Percentiles rank a stretch among this genome's conserved stretches.
Conservation (phyloP, 495 filamentous ascomycete species). For the Xylaria venustula region DNA sequence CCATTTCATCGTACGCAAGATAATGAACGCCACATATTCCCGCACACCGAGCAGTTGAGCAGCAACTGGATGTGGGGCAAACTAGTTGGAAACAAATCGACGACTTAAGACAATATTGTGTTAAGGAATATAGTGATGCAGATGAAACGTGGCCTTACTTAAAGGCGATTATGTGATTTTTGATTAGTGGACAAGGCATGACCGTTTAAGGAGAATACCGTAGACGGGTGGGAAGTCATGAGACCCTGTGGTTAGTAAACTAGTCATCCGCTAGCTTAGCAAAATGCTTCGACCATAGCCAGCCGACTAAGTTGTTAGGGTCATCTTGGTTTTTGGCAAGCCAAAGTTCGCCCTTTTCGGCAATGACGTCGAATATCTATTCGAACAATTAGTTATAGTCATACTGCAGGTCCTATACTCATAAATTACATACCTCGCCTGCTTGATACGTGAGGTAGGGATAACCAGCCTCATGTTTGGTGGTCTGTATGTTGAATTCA, state of each 20-base stretch:
- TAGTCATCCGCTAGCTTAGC: slow-evolving; percentile 65
- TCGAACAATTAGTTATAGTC: slow-evolving; percentile 7
- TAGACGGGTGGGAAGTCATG: not conserved
- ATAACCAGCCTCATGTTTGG: slow-evolving; percentile 90
- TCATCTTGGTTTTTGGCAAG: slow-evolving; percentile 97
- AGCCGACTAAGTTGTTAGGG: slow-evolving; percentile 70
- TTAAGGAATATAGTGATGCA: not conserved
- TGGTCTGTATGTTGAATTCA: slow-evolving; percentile 91
- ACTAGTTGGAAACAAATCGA: not conserved
- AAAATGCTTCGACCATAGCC: slow-evolving; percentile 99
- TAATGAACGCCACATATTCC: slow-evolving; percentile 14
- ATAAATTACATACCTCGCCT: slow-evolving; percentile 62
- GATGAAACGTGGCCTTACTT: too few relatives aligned
- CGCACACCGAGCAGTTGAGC: not conserved
- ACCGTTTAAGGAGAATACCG: not conserved
- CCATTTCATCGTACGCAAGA: slow-evolving; percentile 13
- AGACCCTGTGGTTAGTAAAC: not conserved
- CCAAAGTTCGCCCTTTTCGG: slow-evolving; percentile 96
- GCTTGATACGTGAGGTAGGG: slow-evolving; percentile 94
- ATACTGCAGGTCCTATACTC: not conserved
- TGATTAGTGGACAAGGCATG: not conserved
- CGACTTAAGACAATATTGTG: slow-evolving; percentile 1
- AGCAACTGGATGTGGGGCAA: not conserved
- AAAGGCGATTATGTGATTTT: not conserved
- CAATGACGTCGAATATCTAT: slow-evolving; percentile 83